Evolutionary conservation across 257 asterid genomes (phyloP).

Genomic region (Datura wrightii): DNA sequence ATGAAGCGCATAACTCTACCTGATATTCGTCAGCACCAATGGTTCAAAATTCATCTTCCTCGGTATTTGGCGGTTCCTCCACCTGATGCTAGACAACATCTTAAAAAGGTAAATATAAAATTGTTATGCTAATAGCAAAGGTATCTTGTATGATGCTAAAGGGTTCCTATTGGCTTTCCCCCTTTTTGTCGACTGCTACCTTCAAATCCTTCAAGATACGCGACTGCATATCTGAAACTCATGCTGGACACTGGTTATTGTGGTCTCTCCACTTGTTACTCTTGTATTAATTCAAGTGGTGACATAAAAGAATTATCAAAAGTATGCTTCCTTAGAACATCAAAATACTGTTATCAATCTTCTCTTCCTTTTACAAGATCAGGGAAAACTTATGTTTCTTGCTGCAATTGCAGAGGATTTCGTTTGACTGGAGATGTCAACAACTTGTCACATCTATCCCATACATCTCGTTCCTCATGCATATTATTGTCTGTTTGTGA

Average conservation of each 20-base stretch:
- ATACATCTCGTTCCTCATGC: background rate
- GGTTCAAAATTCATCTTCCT: conserved; percentile 88
- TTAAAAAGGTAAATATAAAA: conserved; percentile 54
- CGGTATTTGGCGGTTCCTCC: conserved; percentile 89
- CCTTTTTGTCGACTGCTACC: background rate
- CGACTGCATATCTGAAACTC: conserved; percentile 4
- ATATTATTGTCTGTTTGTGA: conserved; percentile 11
- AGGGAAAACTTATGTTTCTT: conserved; percentile 3
- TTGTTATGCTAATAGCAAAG: background rate
- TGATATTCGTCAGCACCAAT: conserved; percentile 85
- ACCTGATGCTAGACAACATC: conserved; percentile 77
- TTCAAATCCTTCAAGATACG: conserved; percentile 1
- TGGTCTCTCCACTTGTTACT: conserved; percentile 21
- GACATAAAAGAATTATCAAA: background rate
- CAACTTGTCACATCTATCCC: background rate
- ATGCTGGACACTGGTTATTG: background rate
- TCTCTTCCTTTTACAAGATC: background rate
- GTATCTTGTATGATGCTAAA: conserved; percentile 17
- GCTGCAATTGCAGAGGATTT: conserved; percentile 2
- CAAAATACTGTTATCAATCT: conserved; percentile 7
- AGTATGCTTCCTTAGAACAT: background rate
- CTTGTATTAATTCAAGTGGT: background rate
- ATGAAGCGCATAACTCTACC: conserved; percentile 76
- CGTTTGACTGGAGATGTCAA: background rate
- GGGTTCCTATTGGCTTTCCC: background rate